A percentile compares a stretch with the other conserved stretches of the same genome.
Evolutionary conservation across 768 basidiomycete genomes (phyloP).

Genomic region (Leccinellum rugosiceps): DNA sequence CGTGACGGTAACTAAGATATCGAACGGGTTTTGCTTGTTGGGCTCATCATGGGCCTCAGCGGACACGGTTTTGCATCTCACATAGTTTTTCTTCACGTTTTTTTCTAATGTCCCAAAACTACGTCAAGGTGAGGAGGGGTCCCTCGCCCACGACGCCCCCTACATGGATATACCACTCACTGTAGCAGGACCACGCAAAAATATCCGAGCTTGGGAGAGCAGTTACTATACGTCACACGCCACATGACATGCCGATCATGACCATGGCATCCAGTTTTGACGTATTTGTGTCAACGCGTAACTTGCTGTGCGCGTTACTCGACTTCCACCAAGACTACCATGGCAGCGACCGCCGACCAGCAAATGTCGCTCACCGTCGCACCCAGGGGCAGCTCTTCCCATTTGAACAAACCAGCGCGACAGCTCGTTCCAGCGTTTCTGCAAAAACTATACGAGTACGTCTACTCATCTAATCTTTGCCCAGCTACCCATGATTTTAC

Average conservation of each 20-base stretch:
- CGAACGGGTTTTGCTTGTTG: conserved; percentile 95
- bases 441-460: conserved; percentile 78
- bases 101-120: conserved; percentile 74
- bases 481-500: conserved; percentile 6
- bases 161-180: conserved; percentile 42
- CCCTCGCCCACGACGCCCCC: not conserved
- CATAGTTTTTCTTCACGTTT: conserved; percentile 89
- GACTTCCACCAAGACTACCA: too few relatives aligned
- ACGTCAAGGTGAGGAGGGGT: not conserved
- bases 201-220: too few relatives aligned
- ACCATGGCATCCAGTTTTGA: not conserved
- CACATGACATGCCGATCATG: too few relatives aligned
- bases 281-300: not conserved
- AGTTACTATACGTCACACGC: too few relatives aligned
- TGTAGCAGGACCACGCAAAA: too few relatives aligned
- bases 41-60: too few relatives aligned
- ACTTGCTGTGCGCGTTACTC: not conserved
- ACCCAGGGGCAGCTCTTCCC: conserved; percentile 30
- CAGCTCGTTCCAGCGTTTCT: conserved; percentile 77
- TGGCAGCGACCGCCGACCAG: conserved; percentile 46
- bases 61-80: conserved; percentile 94
- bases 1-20: conserved; percentile 97
- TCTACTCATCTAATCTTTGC: conserved; percentile 10
- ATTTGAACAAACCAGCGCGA: conserved; percentile 43
- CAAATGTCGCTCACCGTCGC: conserved; percentile 57